Evolutionary conservation across 306 rosid species (phyloP).

Genomic region (Inga leiocalycina): DNA sequence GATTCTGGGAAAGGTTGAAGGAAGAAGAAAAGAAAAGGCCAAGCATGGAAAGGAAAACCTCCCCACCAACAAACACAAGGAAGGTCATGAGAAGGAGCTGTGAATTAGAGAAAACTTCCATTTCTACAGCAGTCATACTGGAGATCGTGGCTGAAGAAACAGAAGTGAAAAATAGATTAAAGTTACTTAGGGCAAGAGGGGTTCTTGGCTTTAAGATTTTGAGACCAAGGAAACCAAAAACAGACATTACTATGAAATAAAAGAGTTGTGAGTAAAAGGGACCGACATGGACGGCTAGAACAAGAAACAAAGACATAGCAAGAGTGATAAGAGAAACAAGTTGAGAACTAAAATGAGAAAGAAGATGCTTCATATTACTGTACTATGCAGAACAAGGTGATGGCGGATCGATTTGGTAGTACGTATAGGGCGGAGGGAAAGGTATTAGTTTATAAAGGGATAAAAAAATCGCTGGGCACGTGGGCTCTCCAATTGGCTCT

Average conservation of each 20-base stretch:
- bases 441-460: not conserved
- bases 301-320: not conserved
- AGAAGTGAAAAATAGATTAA: conserved; percentile 69
- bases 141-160: conserved; percentile 76
- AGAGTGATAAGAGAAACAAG: not conserved
- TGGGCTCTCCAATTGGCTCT: not conserved
- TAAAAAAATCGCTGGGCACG: not conserved
- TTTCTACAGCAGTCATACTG: conserved; percentile 71
- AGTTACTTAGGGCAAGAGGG: not conserved
- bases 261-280: conserved; percentile 39
- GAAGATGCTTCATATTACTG: not conserved
- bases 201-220: conserved; percentile 45
- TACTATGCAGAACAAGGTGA: not conserved
- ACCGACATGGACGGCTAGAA: no score
- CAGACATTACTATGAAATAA: conserved; percentile 48
- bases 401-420: not conserved
- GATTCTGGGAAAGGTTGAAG: no score
- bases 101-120: conserved; percentile 55
- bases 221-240: conserved; percentile 56
- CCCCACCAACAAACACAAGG: conserved; percentile 71
- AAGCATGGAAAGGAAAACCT: conserved; percentile 63
- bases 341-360: not conserved
- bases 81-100: conserved; percentile 55
- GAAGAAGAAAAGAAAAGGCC: conserved; percentile 35
- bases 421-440: not conserved